Conservation (phyloP, 768 basidiomycete genomes). For the Suillus sp. region DNA sequence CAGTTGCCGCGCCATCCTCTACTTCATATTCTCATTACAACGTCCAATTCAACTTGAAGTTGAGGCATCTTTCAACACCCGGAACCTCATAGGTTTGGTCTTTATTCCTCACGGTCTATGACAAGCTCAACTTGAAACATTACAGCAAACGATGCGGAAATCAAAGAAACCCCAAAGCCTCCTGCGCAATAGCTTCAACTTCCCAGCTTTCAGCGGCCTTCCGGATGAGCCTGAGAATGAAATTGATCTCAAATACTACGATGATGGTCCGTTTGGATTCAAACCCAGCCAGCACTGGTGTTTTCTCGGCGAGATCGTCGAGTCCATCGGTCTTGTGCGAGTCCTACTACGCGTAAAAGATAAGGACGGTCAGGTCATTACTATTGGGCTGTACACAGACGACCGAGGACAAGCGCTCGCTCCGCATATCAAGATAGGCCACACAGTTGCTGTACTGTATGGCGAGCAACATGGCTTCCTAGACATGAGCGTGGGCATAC, state of each 20-base stretch:
- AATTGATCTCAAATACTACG: conserved; percentile 13
- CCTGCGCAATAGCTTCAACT: conserved; percentile 21
- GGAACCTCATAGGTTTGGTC: not conserved
- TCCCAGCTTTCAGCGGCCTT: conserved; percentile 29
- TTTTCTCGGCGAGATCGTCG: conserved; percentile 34
- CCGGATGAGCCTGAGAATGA: conserved; percentile 23
- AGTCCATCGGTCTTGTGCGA: conserved; percentile 20
- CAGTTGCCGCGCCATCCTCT: not conserved
- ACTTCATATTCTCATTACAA: not conserved
- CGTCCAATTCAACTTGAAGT: not conserved
- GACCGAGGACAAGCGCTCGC: conserved; percentile 8
- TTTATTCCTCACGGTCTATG: not conserved
- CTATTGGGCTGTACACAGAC: conserved; percentile 29
- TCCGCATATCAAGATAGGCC: not conserved
- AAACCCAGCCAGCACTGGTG: conserved; percentile 34
- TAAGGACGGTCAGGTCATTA: conserved; percentile 22
- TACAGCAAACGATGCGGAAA: not conserved
- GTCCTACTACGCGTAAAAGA: conserved; percentile 32
- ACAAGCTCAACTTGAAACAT: not conserved
- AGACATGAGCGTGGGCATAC: conserved; percentile 9
- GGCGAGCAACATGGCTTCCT: conserved; percentile 11
- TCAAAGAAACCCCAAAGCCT: not conserved
- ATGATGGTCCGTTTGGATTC: not conserved
- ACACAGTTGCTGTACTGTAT: conserved; percentile 17
- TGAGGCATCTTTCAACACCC: not conserved